Conservation (phyloP, 208 protist species). For the Herpetomonas tarakana region DNA sequence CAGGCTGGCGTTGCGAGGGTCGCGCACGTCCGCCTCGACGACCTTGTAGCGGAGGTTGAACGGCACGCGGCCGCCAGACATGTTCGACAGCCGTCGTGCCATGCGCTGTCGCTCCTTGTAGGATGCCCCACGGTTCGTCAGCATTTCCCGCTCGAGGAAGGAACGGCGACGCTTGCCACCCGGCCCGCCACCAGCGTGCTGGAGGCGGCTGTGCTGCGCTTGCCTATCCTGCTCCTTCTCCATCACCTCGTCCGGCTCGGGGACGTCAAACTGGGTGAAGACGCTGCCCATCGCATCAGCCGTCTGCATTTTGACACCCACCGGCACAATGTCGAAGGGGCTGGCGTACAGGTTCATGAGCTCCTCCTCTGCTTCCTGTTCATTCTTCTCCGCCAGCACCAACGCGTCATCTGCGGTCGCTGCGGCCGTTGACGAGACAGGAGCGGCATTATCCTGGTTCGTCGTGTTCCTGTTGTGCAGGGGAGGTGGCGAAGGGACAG, state of each 20-base stretch:
- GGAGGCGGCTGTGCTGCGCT: slow-evolving; percentile 16
- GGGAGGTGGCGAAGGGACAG: neutral
- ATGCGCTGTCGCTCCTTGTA: slow-evolving; percentile 56
- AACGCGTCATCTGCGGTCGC: neutral
- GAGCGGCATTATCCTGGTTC: too few relatives aligned
- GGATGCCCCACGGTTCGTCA: slow-evolving; percentile 60
- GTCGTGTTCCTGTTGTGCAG: too few relatives aligned
- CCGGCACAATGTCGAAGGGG: slow-evolving; percentile 62
- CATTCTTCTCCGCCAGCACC: slow-evolving; percentile 1
- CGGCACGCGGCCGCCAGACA: slow-evolving; percentile 69
- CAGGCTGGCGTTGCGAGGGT: slow-evolving; percentile 55
- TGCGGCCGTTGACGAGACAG: neutral
- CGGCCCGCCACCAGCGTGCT: neutral
- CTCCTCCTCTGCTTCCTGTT: too few relatives aligned
- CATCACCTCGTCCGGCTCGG: slow-evolving; percentile 44
- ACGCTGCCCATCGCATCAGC: slow-evolving; percentile 43
- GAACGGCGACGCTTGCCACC: slow-evolving; percentile 23
- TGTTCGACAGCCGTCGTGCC: slow-evolving; percentile 63
- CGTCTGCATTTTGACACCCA: slow-evolving; percentile 58
- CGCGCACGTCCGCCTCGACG: slow-evolving; percentile 73
- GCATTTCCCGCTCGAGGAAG: slow-evolving; percentile 50
- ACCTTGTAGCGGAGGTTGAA: slow-evolving; percentile 87
- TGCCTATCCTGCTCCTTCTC: slow-evolving; percentile 9
- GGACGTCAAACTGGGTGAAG: slow-evolving; percentile 72
- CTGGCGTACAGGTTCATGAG: slow-evolving; percentile 77